Evolutionary conservation across 169 alveolate species (phyloP).

Genomic region (Plasmodium berghei): DNA sequence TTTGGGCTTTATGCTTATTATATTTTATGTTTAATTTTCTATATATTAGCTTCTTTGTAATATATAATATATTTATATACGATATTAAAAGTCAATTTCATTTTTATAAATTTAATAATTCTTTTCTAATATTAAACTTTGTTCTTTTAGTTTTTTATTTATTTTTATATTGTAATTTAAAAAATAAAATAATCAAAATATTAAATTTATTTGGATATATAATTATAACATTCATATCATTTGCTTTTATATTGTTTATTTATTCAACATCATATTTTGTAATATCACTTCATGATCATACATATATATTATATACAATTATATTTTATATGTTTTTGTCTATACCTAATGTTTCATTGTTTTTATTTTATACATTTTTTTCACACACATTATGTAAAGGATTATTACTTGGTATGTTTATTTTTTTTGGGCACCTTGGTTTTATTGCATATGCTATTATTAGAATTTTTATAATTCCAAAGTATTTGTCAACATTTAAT

Average conservation of each 20-base stretch:
- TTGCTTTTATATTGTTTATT: slow-evolving; percentile 11
- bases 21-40: slow-evolving; percentile 22
- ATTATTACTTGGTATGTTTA: slow-evolving; percentile 18
- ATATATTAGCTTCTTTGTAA: slow-evolving; percentile 26
- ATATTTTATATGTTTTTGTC: slow-evolving; percentile 19
- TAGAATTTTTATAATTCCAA: not conserved
- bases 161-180: slow-evolving; percentile 16
- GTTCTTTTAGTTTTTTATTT: slow-evolving; percentile 21
- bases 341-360: slow-evolving; percentile 21
- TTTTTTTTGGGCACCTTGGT: slow-evolving; percentile 22
- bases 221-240: slow-evolving; percentile 30
- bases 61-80: slow-evolving; percentile 23
- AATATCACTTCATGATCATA: not conserved
- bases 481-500: not conserved
- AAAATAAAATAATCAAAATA: slow-evolving; percentile 17
- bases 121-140: slow-evolving; percentile 1
- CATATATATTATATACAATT: slow-evolving; percentile 14
- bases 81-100: not conserved
- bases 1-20: slow-evolving; percentile 12
- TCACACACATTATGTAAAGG: slow-evolving; percentile 24
- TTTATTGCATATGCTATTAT: slow-evolving; percentile 5
- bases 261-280: not conserved
- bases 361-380: slow-evolving; percentile 18
- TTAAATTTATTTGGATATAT: slow-evolving; percentile 18
- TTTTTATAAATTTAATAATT: slow-evolving; percentile 17